A percentile compares a stretch with the other conserved stretches of the same genome.
phyloP scores from a whole-genome alignment of 2,329 filamentous ascomycete genomes.

The Neopestalotiopsis rosae region DNA sequence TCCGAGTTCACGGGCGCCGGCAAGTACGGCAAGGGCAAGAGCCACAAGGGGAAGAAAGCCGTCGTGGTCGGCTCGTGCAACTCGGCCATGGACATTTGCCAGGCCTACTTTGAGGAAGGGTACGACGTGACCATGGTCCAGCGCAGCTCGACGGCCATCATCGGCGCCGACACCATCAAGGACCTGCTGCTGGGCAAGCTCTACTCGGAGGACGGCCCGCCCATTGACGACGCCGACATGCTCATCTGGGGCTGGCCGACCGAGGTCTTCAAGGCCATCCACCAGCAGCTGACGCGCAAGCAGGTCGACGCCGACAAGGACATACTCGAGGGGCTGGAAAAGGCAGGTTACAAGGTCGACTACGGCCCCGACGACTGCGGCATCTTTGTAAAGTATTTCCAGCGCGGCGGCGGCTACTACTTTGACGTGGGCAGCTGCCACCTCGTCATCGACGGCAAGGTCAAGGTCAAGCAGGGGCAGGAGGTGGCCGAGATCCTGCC shows the following conservation, averaged over 20 bases:
- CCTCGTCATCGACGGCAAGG: constrained; percentile 47
- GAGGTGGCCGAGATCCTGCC: constrained; percentile 38
- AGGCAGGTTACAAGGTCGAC: constrained; percentile 18
- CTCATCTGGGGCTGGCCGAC: constrained; percentile 17
- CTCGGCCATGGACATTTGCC: constrained; percentile 45
- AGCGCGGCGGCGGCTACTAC: constrained; percentile 40
- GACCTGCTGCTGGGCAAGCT: constrained; percentile 17
- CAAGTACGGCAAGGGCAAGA: constrained; percentile 30
- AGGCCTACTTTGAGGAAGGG: constrained; percentile 15
- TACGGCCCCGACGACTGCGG: constrained; percentile 19
- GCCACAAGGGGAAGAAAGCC: constrained; percentile 48
- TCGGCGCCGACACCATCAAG: constrained; percentile 14
- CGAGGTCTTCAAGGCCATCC: constrained; percentile 20
- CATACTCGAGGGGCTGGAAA: constrained; percentile 14
- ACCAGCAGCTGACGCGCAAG: constrained; percentile 13
- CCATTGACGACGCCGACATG: constrained; percentile 19
- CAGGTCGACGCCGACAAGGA: constrained; percentile 11
- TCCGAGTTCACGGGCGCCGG: constrained; percentile 53
- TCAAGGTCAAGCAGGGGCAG: constrained; percentile 63
- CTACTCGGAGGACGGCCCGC: constrained; percentile 16
- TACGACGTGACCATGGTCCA: constrained; percentile 20
- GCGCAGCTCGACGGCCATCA: constrained; percentile 9
- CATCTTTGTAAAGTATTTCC: constrained; percentile 19
- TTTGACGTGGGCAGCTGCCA: constrained; percentile 42
- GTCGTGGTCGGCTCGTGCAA: constrained; percentile 61